phyloP scores from a whole-genome alignment of 148 eudicot genomes.

The Linanthus parryae region DNA sequence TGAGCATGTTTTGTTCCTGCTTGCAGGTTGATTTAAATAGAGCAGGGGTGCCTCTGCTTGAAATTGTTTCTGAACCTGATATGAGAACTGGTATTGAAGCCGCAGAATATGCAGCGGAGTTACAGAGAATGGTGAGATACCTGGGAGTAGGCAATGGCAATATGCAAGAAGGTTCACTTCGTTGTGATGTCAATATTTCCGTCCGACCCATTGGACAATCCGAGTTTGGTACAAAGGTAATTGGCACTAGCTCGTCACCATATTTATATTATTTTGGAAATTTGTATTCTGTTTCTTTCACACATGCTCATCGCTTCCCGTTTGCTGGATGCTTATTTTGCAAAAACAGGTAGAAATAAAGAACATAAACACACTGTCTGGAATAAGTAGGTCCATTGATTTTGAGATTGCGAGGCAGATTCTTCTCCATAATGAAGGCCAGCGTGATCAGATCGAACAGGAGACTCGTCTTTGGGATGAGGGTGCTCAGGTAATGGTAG shows the following conservation, averaged over 20 bases:
- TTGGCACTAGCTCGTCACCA: no score
- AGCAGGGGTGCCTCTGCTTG: constrained; percentile 97
- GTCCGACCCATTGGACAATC: constrained; percentile 76
- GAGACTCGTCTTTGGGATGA: constrained; percentile 99
- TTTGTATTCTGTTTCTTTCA: constrained; percentile 8
- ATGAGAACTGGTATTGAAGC: constrained; percentile 97
- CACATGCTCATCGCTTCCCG: not conserved
- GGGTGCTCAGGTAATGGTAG: constrained; percentile 73
- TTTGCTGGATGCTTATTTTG: constrained; percentile 7
- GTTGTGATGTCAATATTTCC: constrained; percentile 57
- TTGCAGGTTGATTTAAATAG: constrained; percentile 92
- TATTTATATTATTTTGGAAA: no score
- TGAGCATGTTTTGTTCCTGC: constrained; percentile 4
- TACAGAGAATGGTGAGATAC: constrained; percentile 91
- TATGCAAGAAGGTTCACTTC: constrained; percentile 98
- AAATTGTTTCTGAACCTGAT: constrained; percentile 99
- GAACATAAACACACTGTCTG: constrained; percentile 84
- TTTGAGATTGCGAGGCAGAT: constrained; percentile 85
- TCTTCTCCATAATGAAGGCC: constrained; percentile 65
- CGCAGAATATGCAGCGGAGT: constrained; percentile 94
- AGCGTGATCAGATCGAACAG: constrained; percentile 69
- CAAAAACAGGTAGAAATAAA: constrained; percentile 77
- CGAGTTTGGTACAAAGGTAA: constrained; percentile 94
- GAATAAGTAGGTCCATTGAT: constrained; percentile 86
- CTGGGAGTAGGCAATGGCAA: constrained; percentile 95